Evolutionary conservation across 2,329 filamentous ascomycete species (phyloP).

Genomic region (Diaporthe longicolla): DNA sequence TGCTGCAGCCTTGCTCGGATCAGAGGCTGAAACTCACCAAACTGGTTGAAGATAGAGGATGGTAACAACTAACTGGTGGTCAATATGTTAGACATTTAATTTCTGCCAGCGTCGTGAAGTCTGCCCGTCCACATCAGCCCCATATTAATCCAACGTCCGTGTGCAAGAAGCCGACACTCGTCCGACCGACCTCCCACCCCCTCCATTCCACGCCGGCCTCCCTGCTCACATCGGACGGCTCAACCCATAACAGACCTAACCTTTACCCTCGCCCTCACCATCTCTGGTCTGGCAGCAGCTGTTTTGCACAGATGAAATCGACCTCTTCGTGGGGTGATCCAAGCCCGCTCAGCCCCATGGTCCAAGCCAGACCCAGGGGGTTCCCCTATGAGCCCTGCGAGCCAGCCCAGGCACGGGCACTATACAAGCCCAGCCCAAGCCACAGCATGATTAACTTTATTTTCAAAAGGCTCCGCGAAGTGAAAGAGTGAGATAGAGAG

Average conservation of each 20-base stretch:
- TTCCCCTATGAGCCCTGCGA: no score
- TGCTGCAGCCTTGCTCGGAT: conserved; percentile 9
- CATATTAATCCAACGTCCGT: conserved; percentile 7
- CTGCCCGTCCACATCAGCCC: no score
- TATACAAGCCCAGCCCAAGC: conserved; percentile 2
- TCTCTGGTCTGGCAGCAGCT: neutral
- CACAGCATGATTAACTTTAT: conserved; percentile 35
- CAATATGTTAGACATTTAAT: no score
- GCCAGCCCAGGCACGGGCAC: no score
- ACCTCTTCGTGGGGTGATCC: neutral
- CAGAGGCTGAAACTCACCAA: conserved; percentile 11
- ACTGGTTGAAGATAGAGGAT: conserved; percentile 15
- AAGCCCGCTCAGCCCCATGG: conserved; percentile 8
- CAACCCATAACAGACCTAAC: neutral
- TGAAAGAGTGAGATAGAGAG: no score
- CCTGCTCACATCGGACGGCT: conserved; percentile 12
- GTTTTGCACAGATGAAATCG: conserved; percentile 20
- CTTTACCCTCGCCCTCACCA: neutral
- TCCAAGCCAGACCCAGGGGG: neutral
- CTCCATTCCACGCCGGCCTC: no score
- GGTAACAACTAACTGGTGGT: neutral
- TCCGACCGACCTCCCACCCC: neutral
- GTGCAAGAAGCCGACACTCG: neutral
- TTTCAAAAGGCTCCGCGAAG: conserved; percentile 16
- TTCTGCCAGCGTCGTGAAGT: no score